These are phyloP conservation scores for Nepenthes gracilis DNA, from an alignment of 148 eudicot genomes.

Conservation along the genomic window DNA sequence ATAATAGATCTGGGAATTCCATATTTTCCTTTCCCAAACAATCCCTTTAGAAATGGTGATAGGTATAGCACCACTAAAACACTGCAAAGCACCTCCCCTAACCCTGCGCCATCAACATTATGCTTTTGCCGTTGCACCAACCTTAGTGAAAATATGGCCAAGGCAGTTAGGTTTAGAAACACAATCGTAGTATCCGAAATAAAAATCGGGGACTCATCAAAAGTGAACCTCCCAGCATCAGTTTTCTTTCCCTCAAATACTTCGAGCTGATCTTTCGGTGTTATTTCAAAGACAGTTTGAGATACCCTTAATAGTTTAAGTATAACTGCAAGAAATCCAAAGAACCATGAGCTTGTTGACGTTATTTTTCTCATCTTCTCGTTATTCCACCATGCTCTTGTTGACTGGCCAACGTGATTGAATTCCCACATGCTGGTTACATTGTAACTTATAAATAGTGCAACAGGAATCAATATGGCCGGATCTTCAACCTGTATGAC, in stretches of 20 bases:
- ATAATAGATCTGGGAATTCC: constrained; percentile 23
- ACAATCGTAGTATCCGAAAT: constrained; percentile 19
- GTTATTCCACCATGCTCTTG: constrained; percentile 28
- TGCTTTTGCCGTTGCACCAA: neutral
- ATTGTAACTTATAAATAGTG: constrained; percentile 15
- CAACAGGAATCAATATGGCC: constrained; percentile 9
- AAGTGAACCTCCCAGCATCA: constrained; percentile 17
- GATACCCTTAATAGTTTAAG: constrained; percentile 18
- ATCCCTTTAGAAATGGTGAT: constrained; percentile 18
- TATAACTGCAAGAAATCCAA: constrained; percentile 10
- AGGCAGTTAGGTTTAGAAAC: constrained; percentile 12
- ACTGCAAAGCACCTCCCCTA: constrained; percentile 24
- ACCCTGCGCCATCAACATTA: neutral
- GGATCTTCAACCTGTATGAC: constrained; percentile 14
- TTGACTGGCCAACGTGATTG: constrained; percentile 10
- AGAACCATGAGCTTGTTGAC: constrained; percentile 15
- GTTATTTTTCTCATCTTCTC: constrained; percentile 20
- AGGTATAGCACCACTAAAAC: constrained; percentile 10
- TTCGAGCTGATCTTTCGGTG: constrained; percentile 14
- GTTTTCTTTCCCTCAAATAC: neutral
- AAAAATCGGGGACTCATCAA: constrained; percentile 18
- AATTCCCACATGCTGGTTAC: constrained; percentile 15
- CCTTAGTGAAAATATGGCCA: neutral
- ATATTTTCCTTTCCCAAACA: constrained; percentile 25
- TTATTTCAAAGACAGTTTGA: constrained; percentile 18